Evolutionary conservation across 306 rosid species (phyloP).

Genomic region (Acacia crassicarpa): DNA sequence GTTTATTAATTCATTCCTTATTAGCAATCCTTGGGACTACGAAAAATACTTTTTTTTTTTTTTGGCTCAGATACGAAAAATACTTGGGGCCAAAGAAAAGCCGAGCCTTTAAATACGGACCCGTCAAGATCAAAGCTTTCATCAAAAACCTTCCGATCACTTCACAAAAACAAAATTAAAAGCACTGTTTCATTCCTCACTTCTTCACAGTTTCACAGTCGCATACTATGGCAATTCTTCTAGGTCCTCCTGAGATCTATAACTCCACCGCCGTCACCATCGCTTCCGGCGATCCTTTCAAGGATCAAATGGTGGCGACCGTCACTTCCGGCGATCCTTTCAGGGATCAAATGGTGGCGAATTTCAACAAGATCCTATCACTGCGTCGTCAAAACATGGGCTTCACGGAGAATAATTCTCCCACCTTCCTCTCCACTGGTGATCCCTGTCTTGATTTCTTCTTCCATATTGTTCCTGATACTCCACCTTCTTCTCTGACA

Average conservation of each 20-base stretch:
- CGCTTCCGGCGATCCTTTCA: constrained; percentile 31
- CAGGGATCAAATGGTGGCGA: constrained; percentile 23
- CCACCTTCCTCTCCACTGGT: constrained; percentile 17
- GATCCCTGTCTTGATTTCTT: constrained; percentile 30
- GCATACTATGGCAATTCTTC: constrained; percentile 48
- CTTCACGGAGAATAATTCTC: constrained; percentile 23
- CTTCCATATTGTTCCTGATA: constrained; percentile 31
- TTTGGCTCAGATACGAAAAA: neutral
- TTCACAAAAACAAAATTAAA: too few relatives aligned
- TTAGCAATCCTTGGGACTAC: neutral
- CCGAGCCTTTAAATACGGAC: too few relatives aligned
- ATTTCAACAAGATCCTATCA: constrained; percentile 31
- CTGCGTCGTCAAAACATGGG: neutral
- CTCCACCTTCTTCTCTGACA: constrained; percentile 26
- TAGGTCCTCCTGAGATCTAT: constrained; percentile 65
- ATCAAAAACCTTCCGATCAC: neutral
- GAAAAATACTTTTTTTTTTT: neutral
- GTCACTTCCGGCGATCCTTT: too few relatives aligned
- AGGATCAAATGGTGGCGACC: too few relatives aligned
- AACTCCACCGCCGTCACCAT: neutral
- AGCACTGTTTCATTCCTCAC: neutral
- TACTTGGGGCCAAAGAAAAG: neutral
- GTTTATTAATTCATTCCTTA: neutral
- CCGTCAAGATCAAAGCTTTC: neutral
- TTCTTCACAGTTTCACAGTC: neutral